Evolutionary conservation across 208 protist species (phyloP), one percentile per base, ranked within the genome.

Genomic region (Trypanosoma scelopori): DNA sequence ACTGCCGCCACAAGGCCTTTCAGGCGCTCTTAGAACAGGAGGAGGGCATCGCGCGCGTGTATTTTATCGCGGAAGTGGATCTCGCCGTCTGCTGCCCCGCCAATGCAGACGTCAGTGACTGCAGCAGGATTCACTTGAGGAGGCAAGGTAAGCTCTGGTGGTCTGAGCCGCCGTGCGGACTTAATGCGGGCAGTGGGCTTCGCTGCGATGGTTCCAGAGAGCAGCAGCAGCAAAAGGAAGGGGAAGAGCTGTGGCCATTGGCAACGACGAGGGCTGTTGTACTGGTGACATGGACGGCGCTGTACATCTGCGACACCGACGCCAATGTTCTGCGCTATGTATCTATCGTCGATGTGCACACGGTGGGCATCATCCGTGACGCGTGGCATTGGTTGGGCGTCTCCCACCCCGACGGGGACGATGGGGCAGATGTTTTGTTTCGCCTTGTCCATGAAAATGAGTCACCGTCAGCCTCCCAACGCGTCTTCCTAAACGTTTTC

Each of bases 231-330:
- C 35, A 28, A n/a, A n/a, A n/a, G n/a, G n/a, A n/a, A n/a, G n/a
- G n/a, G n/a, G n/a, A n/a, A n/a, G 25, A 9, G 7, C 4, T 41
- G 28, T 18, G 1, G 32, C 7, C 12, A 16, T 53, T 43, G 25
- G 55, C 27, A 9, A 65, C 60, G 15, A 32, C 23, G 25, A 55
- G n/a, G 37, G 41, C 48, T 3, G 55, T 71, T 51, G 35, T 64
- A 20, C 18, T 63, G 25, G 11, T 71, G 9, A 61, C 53, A 47
- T 55, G 55, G 37, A 55, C 3, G 42, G 20, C 55, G 45, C 15
- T 71, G 27, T 71, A 71, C 46, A 22, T 71, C 18, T 71, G 55
- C 43, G 39, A 51, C 25, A 48, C 55, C 15, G 35, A 50, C 5
- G 55, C 65, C n/a, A 55, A 48, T 9, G 12, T 59, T 11, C 23